Percentiles rank a stretch among this genome's conserved stretches.
Evolutionary conservation across 345 rosid genomes (phyloP).

Genomic region (Arabidopsis thaliana): DNA sequence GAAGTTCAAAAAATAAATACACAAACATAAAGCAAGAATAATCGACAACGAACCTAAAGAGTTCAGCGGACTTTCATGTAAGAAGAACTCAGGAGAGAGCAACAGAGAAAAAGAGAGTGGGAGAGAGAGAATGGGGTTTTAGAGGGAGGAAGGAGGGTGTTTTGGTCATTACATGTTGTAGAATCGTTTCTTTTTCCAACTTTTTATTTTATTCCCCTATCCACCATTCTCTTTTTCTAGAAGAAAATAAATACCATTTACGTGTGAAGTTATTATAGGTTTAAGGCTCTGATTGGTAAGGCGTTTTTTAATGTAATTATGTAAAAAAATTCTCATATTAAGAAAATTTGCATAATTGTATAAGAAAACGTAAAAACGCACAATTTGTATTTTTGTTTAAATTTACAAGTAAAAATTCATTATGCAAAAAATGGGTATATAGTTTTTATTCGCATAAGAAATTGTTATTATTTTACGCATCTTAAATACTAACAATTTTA

Average conservation of each 20-base stretch:
- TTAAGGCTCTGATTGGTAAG: too few relatives aligned
- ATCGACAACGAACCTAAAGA: constrained; percentile 27
- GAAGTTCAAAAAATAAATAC: not conserved
- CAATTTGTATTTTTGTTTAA: too few relatives aligned
- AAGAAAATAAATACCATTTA: not conserved
- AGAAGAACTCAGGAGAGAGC: not conserved
- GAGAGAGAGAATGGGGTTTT: constrained; percentile 20
- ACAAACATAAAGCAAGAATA: not conserved
- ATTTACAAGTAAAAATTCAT: too few relatives aligned
- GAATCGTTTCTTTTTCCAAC: not conserved
- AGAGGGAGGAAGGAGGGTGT: constrained; percentile 29
- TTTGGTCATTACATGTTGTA: constrained; percentile 17
- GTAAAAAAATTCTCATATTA: too few relatives aligned
- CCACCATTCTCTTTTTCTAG: not conserved
- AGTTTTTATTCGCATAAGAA: too few relatives aligned
- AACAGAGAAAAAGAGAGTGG: not conserved
- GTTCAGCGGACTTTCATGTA: constrained; percentile 10
- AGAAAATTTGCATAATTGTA: too few relatives aligned
- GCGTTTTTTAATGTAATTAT: too few relatives aligned
- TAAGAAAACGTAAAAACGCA: too few relatives aligned
- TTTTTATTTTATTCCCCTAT: constrained; percentile 20
- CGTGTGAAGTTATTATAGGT: not conserved
- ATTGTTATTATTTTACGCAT: too few relatives aligned
- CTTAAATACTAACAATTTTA: too few relatives aligned
- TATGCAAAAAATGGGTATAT: too few relatives aligned